Evolutionary conservation across 73 alveolate species (phyloP), one percentile per base, ranked within the genome.

Genomic region (Paramecium primaurelia): DNA sequence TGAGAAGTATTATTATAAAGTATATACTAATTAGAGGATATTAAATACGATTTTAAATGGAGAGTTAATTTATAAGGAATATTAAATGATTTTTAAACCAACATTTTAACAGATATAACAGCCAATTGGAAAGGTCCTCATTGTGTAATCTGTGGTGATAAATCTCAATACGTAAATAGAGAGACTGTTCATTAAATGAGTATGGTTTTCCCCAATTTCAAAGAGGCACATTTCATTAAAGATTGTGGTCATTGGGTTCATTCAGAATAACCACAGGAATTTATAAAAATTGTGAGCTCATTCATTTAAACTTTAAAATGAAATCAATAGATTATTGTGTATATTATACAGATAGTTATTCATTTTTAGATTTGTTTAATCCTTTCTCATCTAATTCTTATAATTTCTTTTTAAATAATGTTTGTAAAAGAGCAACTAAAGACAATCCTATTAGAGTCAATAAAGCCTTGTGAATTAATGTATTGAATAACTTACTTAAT

Each of bases 221-320:
- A 83, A 8, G 93, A 87, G 18, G 84, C 75, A 28, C 47, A 89
- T 40, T 42, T 89, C 51, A 71, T 89, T 8, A 25, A 68, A n/a
- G 92, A 83, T 42, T 84, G 88, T 26, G 94, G 94, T 8, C 94
- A 89, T 47, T 89, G 94, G 94, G 92, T 89, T 14, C 94, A 89
- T 89, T 64, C 94, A 0, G 90, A 89, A 16, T 20, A 89, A 20
- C 94, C 94, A 4, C 16, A 16, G 32, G 94, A 38, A 51, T 89
- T 89, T 73, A 36, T 14, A 38, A 14, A 73, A 6, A 30, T 37
- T 36, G 87, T 73, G 9, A 73, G 87, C 22, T 38, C 25, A 20
- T 73, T 73, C 28, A 64, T 64, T 7, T 32, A 32, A 32, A 28
- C 84, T 14, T 64, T 64, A 64, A 64, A 32, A 64, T 64, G 84